Evolutionary conservation across 805 yeast species (phyloP).

Genomic region (Dipodascopsis tothii): DNA sequence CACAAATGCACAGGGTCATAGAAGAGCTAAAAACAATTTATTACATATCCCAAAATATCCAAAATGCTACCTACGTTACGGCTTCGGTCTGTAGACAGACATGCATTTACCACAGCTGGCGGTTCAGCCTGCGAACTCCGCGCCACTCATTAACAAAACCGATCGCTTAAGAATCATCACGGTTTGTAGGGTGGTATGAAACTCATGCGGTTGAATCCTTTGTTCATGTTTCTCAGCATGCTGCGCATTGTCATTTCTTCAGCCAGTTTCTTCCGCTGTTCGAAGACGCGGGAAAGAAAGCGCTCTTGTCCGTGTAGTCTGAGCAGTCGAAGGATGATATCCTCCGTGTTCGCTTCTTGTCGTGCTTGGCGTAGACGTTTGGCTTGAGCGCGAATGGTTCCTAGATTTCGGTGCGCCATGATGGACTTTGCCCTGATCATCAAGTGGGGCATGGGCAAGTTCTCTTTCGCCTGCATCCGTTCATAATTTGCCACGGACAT

Average conservation of each 20-base stretch:
- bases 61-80: not conserved
- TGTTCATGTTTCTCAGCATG: slow-evolving; percentile 1
- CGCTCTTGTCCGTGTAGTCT: slow-evolving; percentile 55
- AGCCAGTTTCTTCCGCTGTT: slow-evolving; percentile 53
- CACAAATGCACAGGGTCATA: not conserved
- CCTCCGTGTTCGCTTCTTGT: slow-evolving; percentile 47
- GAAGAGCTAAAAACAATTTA: too few species aligned
- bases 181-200: slow-evolving; percentile 7
- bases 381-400: slow-evolving; percentile 43
- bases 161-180: too few species aligned
- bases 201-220: slow-evolving; percentile 7
- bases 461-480: slow-evolving; percentile 41
- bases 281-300: slow-evolving; percentile 52
- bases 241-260: slow-evolving; percentile 41
- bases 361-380: slow-evolving; percentile 41
- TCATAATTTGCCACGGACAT: slow-evolving; percentile 46
- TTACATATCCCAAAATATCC: not conserved
- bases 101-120: not conserved
- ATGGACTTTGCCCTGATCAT: slow-evolving; percentile 60
- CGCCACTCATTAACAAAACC: too few species aligned
- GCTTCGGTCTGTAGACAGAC: not conserved
- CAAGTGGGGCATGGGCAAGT: slow-evolving; percentile 39
- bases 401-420: slow-evolving; percentile 61
- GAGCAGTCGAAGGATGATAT: slow-evolving; percentile 63
- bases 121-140: too few species aligned